Evolutionary conservation across 495 filamentous ascomycete species (phyloP).

Genomic region (Xanthoparmelia taractica): DNA sequence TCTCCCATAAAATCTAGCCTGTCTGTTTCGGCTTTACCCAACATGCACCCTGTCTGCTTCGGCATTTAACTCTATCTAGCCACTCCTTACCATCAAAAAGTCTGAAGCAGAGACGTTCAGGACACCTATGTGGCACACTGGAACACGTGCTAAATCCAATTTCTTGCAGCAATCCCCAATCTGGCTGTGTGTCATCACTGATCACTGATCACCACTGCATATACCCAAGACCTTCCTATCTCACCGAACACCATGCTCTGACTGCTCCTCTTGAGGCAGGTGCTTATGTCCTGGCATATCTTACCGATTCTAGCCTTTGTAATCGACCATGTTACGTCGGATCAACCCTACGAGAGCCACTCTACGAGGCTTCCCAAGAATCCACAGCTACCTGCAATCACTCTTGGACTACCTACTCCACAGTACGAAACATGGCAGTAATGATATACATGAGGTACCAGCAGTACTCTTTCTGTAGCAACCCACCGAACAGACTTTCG

Average conservation of each 20-base stretch:
- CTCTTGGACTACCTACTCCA: background rate
- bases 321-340: background rate
- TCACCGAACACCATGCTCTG: background rate
- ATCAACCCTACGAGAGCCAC: background rate
- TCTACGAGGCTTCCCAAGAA: background rate
- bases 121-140: background rate
- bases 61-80: background rate
- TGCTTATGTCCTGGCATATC: background rate
- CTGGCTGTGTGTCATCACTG: background rate
- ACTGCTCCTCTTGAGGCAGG: background rate
- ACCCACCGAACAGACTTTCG: background rate
- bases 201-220: constrained; percentile 1
- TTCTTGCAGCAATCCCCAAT: background rate
- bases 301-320: constrained; percentile 4
- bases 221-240: background rate
- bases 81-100: background rate
- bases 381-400: background rate
- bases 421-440: background rate
- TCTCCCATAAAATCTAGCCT: background rate
- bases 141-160: background rate
- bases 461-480: background rate
- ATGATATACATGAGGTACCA: background rate
- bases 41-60: no score
- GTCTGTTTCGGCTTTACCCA: background rate
- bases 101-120: background rate